These are phyloP conservation scores for Tylopilus orsonianus DNA, from an alignment of 1,284 basidiomycete genomes.

Conservation along the genomic window DNA sequence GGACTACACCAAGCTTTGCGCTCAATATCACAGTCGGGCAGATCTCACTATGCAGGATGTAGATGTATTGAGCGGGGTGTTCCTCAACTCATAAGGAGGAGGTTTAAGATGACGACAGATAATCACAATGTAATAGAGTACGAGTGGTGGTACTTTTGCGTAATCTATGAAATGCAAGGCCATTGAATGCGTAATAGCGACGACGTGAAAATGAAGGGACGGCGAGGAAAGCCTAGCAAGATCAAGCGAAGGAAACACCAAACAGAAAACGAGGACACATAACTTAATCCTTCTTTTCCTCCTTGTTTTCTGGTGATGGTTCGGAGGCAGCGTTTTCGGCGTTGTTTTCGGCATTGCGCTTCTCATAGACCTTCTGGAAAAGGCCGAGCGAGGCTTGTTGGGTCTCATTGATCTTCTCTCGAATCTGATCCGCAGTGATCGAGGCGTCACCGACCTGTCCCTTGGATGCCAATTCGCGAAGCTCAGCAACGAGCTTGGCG, in stretches of 20 bases:
- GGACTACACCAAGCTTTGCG: no score
- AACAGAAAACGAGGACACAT: not conserved
- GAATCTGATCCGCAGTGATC: slow-evolving; percentile 84
- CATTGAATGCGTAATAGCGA: slow-evolving; percentile 2
- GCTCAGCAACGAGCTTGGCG: slow-evolving; percentile 80
- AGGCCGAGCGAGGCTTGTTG: slow-evolving; percentile 95
- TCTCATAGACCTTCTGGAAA: slow-evolving; percentile 99
- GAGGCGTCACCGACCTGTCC: slow-evolving; percentile 85
- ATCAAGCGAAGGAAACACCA: slow-evolving; percentile 7
- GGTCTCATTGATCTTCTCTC: slow-evolving; percentile 93
- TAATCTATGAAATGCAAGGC: slow-evolving; percentile 30
- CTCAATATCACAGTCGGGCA: no score
- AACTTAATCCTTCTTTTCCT: slow-evolving; percentile 74
- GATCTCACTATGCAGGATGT: not conserved
- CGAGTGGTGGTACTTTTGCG: slow-evolving; percentile 32
- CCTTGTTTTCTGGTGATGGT: slow-evolving; percentile 46
- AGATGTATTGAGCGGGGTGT: slow-evolving; percentile 28
- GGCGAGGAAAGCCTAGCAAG: slow-evolving; percentile 17
- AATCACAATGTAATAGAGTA: slow-evolving; percentile 25
- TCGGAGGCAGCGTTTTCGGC: slow-evolving; percentile 62
- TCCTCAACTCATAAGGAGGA: slow-evolving; percentile 16
- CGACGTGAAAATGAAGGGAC: slow-evolving; percentile 30
- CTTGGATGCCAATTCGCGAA: slow-evolving; percentile 89
- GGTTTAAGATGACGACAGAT: slow-evolving; percentile 17
- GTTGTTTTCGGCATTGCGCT: slow-evolving; percentile 75